Evolutionary conservation across 805 yeast species (phyloP).

Genomic region (Jamesozyma rosinii): DNA sequence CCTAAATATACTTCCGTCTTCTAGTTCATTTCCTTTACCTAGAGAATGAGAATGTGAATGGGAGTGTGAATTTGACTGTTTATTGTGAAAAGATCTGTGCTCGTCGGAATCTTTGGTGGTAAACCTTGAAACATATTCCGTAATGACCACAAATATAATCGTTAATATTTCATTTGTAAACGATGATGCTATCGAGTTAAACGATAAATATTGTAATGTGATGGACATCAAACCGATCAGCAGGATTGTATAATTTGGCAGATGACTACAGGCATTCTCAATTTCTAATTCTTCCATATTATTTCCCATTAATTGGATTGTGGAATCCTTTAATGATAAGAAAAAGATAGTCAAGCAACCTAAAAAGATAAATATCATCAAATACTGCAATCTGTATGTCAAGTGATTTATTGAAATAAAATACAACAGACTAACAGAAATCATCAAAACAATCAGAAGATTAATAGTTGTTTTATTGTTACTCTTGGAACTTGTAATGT

Average conservation of each 20-base stretch:
- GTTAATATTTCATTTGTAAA: slow-evolving; percentile 10
- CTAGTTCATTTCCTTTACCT: neutral
- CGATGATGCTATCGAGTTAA: slow-evolving; percentile 17
- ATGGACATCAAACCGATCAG: slow-evolving; percentile 28
- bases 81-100: neutral
- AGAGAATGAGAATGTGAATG: slow-evolving; percentile 9
- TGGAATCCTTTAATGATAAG: slow-evolving; percentile 21
- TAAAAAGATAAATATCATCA: slow-evolving; percentile 26
- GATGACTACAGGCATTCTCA: slow-evolving; percentile 2
- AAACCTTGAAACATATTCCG: slow-evolving; percentile 11
- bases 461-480: neutral
- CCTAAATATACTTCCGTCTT: slow-evolving; percentile 12
- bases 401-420: neutral
- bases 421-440: neutral
- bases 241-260: slow-evolving; percentile 17
- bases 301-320: slow-evolving; percentile 4
- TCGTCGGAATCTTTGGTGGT: neutral
- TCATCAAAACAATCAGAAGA: neutral
- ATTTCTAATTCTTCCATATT: neutral
- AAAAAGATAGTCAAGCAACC: slow-evolving; percentile 25
- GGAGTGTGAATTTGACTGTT: slow-evolving; percentile 1
- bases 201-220: slow-evolving; percentile 30
- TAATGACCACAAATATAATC: slow-evolving; percentile 9
- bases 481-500: neutral
- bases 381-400: slow-evolving; percentile 12